Evolutionary conservation across 2,329 filamentous ascomycete species (phyloP).

Genomic region (Penicillium sp.): DNA sequence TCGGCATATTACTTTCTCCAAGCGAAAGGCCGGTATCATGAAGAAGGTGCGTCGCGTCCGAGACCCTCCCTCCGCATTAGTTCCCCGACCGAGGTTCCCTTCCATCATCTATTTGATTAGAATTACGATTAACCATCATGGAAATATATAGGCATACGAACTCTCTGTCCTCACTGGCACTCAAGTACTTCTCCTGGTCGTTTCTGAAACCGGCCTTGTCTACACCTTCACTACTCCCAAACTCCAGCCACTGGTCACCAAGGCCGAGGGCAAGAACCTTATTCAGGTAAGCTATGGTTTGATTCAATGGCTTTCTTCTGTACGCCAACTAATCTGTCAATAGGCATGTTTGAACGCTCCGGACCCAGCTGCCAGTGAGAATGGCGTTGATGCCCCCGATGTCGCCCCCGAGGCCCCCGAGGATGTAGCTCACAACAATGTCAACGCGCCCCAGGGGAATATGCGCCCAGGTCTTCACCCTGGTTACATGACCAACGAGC

Average conservation of each 20-base stretch:
- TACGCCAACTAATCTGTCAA: constrained; percentile 20
- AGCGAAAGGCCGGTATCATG: constrained; percentile 99
- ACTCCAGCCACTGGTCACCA: constrained; percentile 95
- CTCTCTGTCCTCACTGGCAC: constrained; percentile 96
- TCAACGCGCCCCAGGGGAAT: constrained; percentile 66
- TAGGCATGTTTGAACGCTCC: constrained; percentile 96
- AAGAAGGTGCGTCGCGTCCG: constrained; percentile 77
- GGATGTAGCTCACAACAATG: constrained; percentile 73
- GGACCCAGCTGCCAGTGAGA: constrained; percentile 81
- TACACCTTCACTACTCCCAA: constrained; percentile 99
- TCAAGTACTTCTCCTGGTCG: constrained; percentile 92
- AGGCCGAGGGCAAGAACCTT: constrained; percentile 97
- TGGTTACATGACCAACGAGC: constrained; percentile 66
- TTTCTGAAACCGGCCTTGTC: constrained; percentile 94
- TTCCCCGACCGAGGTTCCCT: neutral
- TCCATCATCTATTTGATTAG: neutral
- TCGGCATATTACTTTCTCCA: constrained; percentile 98
- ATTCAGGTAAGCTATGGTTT: constrained; percentile 72
- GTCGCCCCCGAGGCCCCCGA: constrained; percentile 82
- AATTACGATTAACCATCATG: neutral
- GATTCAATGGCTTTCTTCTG: neutral
- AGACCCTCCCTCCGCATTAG: constrained; percentile 1
- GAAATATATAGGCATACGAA: constrained; percentile 74
- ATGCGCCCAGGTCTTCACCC: constrained; percentile 68
- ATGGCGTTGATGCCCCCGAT: constrained; percentile 72